These are phyloP conservation scores for Salmacisia buchloeana DNA, from an alignment of 1,284 basidiomycete species.

Conservation along the genomic window DNA sequence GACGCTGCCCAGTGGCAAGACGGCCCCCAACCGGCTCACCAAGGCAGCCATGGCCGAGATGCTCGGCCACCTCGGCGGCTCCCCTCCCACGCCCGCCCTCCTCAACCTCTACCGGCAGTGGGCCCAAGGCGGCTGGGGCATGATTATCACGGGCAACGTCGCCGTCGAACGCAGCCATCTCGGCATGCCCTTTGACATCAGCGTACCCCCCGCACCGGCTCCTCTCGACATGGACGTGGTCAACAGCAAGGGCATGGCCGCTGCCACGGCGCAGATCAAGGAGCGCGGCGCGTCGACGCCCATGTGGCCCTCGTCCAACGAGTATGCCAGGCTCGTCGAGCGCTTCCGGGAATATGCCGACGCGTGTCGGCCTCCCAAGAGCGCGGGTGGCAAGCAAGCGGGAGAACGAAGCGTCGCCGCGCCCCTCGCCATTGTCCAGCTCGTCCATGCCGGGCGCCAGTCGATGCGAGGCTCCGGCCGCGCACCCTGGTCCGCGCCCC, in stretches of 20 bases:
- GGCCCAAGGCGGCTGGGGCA: constrained; percentile 75
- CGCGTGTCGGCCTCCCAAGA: neutral
- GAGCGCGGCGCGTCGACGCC: neutral
- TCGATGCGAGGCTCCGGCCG: constrained; percentile 69
- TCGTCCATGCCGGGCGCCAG: constrained; percentile 82
- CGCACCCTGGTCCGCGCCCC: constrained; percentile 46
- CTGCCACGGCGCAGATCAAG: neutral
- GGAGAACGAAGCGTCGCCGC: neutral
- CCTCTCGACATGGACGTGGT: no score
- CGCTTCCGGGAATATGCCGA: neutral
- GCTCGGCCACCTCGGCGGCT: constrained; percentile 34
- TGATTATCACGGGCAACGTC: constrained; percentile 81
- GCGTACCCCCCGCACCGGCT: constrained; percentile 55
- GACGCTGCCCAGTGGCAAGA: constrained; percentile 59
- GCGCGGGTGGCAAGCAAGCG: constrained; percentile 15
- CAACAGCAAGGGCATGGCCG: no score
- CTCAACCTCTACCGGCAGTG: constrained; percentile 68
- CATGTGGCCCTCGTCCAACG: neutral
- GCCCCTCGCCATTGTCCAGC: constrained; percentile 61
- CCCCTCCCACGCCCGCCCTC: constrained; percentile 54
- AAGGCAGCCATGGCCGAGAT: constrained; percentile 52
- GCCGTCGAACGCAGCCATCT: constrained; percentile 69
- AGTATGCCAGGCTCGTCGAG: neutral
- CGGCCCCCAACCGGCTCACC: constrained; percentile 55
- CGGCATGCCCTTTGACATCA: constrained; percentile 72